Conservation (phyloP, 225 moss, liverwort and hornwort species). For the Straminergon stramineum region DNA sequence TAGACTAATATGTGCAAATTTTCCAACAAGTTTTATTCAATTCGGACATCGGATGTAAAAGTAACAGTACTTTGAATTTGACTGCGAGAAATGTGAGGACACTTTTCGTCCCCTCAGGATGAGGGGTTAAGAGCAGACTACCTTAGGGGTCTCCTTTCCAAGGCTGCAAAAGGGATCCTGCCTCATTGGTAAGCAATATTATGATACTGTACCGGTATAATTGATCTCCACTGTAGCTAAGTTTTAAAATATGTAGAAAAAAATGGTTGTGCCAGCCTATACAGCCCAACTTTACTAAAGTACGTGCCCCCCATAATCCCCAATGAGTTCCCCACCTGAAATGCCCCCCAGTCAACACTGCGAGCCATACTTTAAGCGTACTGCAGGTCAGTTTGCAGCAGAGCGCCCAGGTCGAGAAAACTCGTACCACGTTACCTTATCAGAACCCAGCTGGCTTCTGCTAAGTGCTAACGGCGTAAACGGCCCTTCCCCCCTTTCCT, state of each 20-base stretch:
- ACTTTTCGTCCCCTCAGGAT: too few species aligned
- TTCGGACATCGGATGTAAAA: too few species aligned
- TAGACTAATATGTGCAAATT: too few species aligned
- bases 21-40: too few species aligned
- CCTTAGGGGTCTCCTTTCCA: neutral
- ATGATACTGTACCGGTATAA: neutral
- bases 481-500: neutral
- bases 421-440: neutral
- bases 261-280: neutral
- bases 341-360: neutral
- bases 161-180: neutral
- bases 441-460: constrained; percentile 13
- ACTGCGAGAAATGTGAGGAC: too few species aligned
- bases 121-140: too few species aligned
- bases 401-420: neutral
- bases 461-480: too few species aligned
- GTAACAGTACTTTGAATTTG: too few species aligned
- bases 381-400: neutral
- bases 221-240: neutral
- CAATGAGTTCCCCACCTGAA: neutral
- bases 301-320: neutral
- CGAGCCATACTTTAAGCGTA: neutral
- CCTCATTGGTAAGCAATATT: neutral
- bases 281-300: neutral
- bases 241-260: neutral